phyloP scores from a whole-genome alignment of 2,329 filamentous ascomycete species.

The Pyricularia sp. region DNA sequence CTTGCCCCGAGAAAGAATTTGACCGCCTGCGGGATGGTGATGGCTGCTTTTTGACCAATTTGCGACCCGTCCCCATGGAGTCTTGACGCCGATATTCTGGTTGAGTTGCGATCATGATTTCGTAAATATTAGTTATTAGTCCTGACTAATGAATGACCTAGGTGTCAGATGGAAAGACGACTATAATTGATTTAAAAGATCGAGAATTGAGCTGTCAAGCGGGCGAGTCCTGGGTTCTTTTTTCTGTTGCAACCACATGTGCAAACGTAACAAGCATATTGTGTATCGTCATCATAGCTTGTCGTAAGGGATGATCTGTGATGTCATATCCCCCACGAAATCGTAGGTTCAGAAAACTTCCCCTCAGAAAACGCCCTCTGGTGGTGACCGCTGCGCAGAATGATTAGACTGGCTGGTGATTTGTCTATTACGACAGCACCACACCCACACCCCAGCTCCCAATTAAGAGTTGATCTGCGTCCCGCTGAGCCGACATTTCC shows the following conservation, averaged over 20 bases:
- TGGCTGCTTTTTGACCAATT: slow-evolving; percentile 1
- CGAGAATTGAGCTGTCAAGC: background rate
- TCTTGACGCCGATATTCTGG: slow-evolving; percentile 1
- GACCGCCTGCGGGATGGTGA: background rate
- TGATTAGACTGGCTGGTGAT: background rate
- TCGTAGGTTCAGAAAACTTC: background rate
- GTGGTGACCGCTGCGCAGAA: background rate
- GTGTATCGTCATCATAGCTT: background rate
- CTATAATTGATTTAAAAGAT: background rate
- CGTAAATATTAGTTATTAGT: background rate
- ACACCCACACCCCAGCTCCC: background rate
- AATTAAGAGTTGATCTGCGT: background rate
- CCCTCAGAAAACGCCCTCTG: background rate
- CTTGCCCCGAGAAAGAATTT: background rate
- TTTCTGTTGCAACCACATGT: background rate
- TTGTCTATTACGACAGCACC: background rate
- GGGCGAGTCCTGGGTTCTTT: background rate
- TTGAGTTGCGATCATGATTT: background rate
- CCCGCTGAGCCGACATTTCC: background rate
- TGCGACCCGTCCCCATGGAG: background rate
- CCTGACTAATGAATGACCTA: background rate
- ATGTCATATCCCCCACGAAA: background rate
- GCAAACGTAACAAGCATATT: background rate
- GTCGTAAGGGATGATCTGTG: background rate
- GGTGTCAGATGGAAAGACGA: background rate